Evolutionary conservation across 208 protist species (phyloP), one percentile per base, ranked within the genome.

Genomic region (Acanthamoeba polyphaga): DNA sequence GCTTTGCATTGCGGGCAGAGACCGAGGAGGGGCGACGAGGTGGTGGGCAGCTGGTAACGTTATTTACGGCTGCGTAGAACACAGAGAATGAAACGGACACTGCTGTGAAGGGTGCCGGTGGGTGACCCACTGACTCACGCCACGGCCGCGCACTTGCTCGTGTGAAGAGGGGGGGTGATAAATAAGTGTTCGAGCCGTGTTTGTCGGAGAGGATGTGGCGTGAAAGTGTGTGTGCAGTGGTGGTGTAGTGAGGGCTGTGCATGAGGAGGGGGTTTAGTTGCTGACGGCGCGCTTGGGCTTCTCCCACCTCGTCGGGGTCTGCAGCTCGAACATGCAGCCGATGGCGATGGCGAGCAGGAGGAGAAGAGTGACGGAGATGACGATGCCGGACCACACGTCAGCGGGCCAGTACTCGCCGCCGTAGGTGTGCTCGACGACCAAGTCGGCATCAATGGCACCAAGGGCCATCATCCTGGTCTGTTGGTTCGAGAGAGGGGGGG

Each of bases 231-330:
- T 66, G 60, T 66, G 60, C 22, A n/a, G 53, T 22, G 53, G 53
- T 58, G 53, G 53, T n/a, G 22, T 66, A 15, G 19, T 60, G 55
- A 60, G 22, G 60, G 60, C 60, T 66, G 60, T 66, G 60, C 60
- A 66, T 68, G 62, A n/a, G 9, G 62, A n/a, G 17, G 62, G 1
- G 9, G 66, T 72, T 72, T 72, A 72, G 66, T 72, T 72, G 66
- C 13, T 38, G 29, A 43, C 22, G 70, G 70, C 38, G 43, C 72
- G 72, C 72, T 80, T 80, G 12, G 72, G 5, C 72, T 80, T 80
- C 72, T 80, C 72, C 72, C 72, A 80, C 72, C 72, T 80, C 38
- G 72, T 80, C 43, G 72, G 72, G 38, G 72, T 80, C 72, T 80
- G 72, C 17, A 80, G 72, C 38, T 80, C 72, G 38, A 80, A 80